Conservation (phyloP, 2,329 filamentous ascomycete genomes). For the Epichloe elymi region DNA sequence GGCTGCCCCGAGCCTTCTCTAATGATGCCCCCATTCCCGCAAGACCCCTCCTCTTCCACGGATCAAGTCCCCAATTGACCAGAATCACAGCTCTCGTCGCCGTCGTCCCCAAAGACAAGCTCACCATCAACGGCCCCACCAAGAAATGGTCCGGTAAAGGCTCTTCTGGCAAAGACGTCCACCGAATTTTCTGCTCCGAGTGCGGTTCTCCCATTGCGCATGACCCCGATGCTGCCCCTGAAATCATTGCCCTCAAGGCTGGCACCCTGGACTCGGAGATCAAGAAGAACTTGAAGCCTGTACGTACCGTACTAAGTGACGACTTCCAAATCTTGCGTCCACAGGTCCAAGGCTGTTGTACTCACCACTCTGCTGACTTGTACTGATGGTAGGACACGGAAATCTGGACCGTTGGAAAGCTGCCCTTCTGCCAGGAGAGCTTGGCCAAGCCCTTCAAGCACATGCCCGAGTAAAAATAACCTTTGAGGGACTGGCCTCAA, state of each 20-base stretch:
- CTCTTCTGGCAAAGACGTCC: slow-evolving; percentile 47
- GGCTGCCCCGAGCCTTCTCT: background rate
- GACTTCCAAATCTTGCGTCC: background rate
- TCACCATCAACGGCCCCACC: slow-evolving; percentile 48
- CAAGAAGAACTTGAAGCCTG: slow-evolving; percentile 55
- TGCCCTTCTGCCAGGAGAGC: slow-evolving; percentile 56
- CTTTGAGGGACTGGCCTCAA: no score
- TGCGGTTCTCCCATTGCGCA: slow-evolving; percentile 59
- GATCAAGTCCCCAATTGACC: background rate
- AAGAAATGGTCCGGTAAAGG: slow-evolving; percentile 51
- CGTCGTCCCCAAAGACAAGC: slow-evolving; percentile 52
- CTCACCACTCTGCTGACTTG: background rate
- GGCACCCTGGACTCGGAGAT: slow-evolving; percentile 50
- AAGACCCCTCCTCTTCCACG: background rate
- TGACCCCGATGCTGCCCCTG: slow-evolving; percentile 56
- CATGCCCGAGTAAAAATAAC: slow-evolving; percentile 41
- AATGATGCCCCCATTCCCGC: background rate
- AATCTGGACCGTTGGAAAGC: slow-evolving; percentile 57
- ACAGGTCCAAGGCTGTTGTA: no score
- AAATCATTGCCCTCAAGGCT: slow-evolving; percentile 57
- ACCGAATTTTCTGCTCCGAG: slow-evolving; percentile 56
- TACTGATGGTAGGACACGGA: slow-evolving; percentile 42
- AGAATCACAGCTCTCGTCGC: slow-evolving; percentile 43
- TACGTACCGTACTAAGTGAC: slow-evolving; percentile 19
- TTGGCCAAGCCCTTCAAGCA: slow-evolving; percentile 48